Conservation (phyloP, 371 early-diverging fungal species). For the Dipsacomyces acuminosporus region DNA sequence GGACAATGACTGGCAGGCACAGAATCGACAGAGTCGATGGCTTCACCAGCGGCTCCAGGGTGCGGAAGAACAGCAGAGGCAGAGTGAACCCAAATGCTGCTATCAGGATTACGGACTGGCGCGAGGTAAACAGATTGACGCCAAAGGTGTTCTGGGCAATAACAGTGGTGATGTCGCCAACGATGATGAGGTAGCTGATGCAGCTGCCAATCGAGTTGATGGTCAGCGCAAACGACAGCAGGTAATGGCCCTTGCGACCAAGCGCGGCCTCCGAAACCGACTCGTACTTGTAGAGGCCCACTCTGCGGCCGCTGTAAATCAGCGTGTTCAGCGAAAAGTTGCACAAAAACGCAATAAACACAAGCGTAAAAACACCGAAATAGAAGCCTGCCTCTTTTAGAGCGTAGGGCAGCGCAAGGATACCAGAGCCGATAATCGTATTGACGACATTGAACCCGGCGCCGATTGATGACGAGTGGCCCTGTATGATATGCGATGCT, state of each 20-base stretch:
- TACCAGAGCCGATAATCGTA: slow-evolving; percentile 71
- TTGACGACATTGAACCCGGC: slow-evolving; percentile 65
- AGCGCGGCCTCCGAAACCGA: slow-evolving; percentile 62
- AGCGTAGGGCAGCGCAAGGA: slow-evolving; percentile 61
- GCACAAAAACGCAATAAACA: slow-evolving; percentile 59
- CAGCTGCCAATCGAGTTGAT: slow-evolving; percentile 76
- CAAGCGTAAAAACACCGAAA: slow-evolving; percentile 60
- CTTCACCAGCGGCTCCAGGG: slow-evolving; percentile 67
- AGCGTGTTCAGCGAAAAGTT: slow-evolving; percentile 67
- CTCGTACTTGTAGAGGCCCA: slow-evolving; percentile 63
- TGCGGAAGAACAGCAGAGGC: slow-evolving; percentile 70
- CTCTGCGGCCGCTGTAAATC: slow-evolving; percentile 61
- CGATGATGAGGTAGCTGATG: slow-evolving; percentile 74
- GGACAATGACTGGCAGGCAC: slow-evolving; percentile 64
- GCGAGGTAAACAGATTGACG: slow-evolving; percentile 54
- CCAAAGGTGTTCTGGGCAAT: slow-evolving; percentile 42
- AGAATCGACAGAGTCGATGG: slow-evolving; percentile 65
- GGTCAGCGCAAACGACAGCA: slow-evolving; percentile 65
- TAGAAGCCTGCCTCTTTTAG: slow-evolving; percentile 65
- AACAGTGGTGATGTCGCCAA: slow-evolving; percentile 60
- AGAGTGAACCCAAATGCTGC: slow-evolving; percentile 54
- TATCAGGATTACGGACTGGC: slow-evolving; percentile 53
- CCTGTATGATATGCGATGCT: not conserved
- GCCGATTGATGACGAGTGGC: slow-evolving; percentile 28
- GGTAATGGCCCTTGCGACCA: slow-evolving; percentile 61